Evolutionary conservation across 2,329 filamentous ascomycete genomes (phyloP).

Genomic region (Aplosporella prunicola): DNA sequence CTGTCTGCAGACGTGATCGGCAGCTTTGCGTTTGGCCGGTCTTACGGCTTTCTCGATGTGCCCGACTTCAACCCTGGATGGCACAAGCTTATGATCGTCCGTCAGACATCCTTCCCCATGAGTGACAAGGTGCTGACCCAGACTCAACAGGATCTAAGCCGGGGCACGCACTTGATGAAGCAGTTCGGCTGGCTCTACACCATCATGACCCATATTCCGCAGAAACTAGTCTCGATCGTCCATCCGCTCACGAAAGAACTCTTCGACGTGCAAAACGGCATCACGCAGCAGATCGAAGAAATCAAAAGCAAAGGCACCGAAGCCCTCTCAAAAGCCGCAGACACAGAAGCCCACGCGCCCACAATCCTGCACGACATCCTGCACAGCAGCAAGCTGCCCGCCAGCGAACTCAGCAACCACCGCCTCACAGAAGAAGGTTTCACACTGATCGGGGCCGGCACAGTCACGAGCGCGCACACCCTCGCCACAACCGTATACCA

Average conservation of each 20-base stretch:
- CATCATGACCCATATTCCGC: constrained; percentile 13
- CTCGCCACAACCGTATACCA: constrained; percentile 25
- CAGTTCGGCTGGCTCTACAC: constrained; percentile 15
- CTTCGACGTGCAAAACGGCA: constrained; percentile 21
- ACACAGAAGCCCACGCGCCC: constrained; percentile 6
- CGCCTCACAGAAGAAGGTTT: constrained; percentile 31
- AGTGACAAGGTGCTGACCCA: background rate
- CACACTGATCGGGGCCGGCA: constrained; percentile 30
- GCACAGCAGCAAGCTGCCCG: constrained; percentile 13
- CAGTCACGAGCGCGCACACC: constrained; percentile 30
- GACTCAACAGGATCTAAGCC: constrained; percentile 16
- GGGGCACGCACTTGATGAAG: constrained; percentile 21
- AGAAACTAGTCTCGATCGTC: constrained; percentile 15
- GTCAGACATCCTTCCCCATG: background rate
- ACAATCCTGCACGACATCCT: constrained; percentile 17
- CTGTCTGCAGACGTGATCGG: constrained; percentile 13
- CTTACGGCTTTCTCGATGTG: constrained; percentile 15
- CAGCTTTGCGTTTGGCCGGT: constrained; percentile 15
- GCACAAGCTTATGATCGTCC: constrained; percentile 17
- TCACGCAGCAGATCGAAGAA: constrained; percentile 18
- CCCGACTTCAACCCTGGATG: constrained; percentile 16
- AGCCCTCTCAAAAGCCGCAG: constrained; percentile 10
- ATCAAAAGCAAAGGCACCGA: constrained; percentile 14
- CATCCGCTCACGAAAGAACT: constrained; percentile 19
- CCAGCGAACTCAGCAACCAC: constrained; percentile 7